phyloP scores from a whole-genome alignment of 768 basidiomycete species.

The Candolleomyces aberdarensis region DNA sequence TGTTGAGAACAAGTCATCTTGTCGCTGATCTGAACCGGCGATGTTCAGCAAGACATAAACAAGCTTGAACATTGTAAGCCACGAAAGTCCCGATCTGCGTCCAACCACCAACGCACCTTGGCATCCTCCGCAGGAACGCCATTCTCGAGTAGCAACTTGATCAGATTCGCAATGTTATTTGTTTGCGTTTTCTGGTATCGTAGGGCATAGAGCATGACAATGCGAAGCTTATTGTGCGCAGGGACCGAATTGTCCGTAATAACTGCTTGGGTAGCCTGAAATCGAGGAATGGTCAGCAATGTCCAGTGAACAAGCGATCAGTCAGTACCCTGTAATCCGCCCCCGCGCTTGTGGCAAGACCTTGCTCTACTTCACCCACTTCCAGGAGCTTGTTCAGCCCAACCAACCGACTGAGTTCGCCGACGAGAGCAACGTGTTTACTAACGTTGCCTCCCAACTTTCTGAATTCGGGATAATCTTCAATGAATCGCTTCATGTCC shows the following conservation, averaged over 20 bases:
- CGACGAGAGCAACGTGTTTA: slow-evolving; percentile 96
- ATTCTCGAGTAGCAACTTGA: slow-evolving; percentile 71
- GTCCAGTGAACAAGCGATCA: neutral
- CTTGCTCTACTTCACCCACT: slow-evolving; percentile 94
- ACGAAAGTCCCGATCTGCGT: slow-evolving; percentile 11
- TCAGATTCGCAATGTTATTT: slow-evolving; percentile 75
- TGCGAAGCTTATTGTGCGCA: slow-evolving; percentile 78
- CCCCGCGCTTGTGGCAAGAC: slow-evolving; percentile 87
- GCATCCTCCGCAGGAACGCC: slow-evolving; percentile 78
- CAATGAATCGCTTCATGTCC: slow-evolving; percentile 97
- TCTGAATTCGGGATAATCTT: slow-evolving; percentile 97
- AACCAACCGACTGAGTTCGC: slow-evolving; percentile 90
- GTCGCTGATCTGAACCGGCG: slow-evolving; percentile 92
- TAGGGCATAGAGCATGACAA: slow-evolving; percentile 90
- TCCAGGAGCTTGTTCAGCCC: slow-evolving; percentile 82
- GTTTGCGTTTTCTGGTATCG: slow-evolving; percentile 91
- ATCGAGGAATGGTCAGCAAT: neutral
- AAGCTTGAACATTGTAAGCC: slow-evolving; percentile 46
- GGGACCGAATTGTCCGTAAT: slow-evolving; percentile 67
- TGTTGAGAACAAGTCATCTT: slow-evolving; percentile 95
- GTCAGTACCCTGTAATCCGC: slow-evolving; percentile 76
- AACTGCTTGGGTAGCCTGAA: slow-evolving; percentile 78
- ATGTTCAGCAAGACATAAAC: slow-evolving; percentile 92
- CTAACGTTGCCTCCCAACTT: slow-evolving; percentile 97
- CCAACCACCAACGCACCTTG: slow-evolving; percentile 38